These are phyloP conservation scores for Linnemannia schmuckeri DNA, from an alignment of 192 early-diverging fungal species.

Conservation along the genomic window DNA sequence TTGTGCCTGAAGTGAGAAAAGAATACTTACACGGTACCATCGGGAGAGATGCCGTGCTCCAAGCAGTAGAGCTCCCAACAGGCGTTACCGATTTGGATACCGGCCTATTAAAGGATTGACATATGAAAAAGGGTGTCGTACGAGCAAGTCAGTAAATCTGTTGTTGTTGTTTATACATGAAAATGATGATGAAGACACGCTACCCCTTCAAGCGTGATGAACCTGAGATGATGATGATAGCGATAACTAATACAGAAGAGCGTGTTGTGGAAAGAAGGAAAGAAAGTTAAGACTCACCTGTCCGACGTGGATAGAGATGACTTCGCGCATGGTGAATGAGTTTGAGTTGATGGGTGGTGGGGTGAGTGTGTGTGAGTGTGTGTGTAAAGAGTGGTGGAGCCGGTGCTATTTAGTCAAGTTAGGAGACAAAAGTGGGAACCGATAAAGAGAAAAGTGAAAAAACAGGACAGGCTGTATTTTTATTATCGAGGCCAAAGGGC, in stretches of 20 bases:
- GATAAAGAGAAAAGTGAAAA: slow-evolving; percentile 41
- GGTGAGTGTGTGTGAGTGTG: not conserved
- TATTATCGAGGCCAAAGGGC: not conserved
- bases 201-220: not conserved
- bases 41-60: slow-evolving; percentile 92
- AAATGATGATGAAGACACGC: not conserved
- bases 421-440: slow-evolving; percentile 50
- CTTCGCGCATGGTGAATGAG: slow-evolving; percentile 47
- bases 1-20: not conserved
- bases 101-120: slow-evolving; percentile 73
- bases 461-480: not conserved
- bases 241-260: not conserved
- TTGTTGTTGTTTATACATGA: no score
- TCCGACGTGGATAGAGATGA: slow-evolving; percentile 55
- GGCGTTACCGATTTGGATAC: slow-evolving; percentile 99
- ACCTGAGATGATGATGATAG: not conserved
- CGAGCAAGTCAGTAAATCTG: not conserved
- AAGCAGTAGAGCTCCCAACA: slow-evolving; percentile 99
- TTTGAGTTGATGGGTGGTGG: not conserved
- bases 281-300: slow-evolving; percentile 31
- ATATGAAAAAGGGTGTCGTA: not conserved
- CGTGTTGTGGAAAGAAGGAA: not conserved
- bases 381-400: slow-evolving; percentile 29
- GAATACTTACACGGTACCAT: slow-evolving; percentile 60
- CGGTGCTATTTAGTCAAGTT: slow-evolving; percentile 46